A percentile compares a stretch with the other conserved stretches of the same genome.
Conservation (phyloP, 2,329 filamentous ascomycete genomes). For the Aspergillus sp. region DNA sequence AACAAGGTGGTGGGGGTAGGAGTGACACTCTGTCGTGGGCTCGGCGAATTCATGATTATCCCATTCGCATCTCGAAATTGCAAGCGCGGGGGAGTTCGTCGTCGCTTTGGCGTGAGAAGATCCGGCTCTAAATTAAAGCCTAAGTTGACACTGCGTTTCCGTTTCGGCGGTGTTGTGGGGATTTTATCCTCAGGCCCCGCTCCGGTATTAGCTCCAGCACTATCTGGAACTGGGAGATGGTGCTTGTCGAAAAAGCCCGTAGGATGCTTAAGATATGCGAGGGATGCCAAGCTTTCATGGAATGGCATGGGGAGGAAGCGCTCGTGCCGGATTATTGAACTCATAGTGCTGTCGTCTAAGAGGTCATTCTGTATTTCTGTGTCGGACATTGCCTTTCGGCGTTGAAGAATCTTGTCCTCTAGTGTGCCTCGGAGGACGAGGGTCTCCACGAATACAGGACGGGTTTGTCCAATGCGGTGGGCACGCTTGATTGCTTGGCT, state of each 20-base stretch:
- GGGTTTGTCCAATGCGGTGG: slow-evolving; percentile 79
- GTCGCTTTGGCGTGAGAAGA: slow-evolving; percentile 16
- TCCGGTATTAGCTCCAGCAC: slow-evolving; percentile 14
- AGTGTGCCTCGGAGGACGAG: slow-evolving; percentile 76
- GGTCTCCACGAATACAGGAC: slow-evolving; percentile 80
- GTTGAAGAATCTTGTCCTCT: slow-evolving; percentile 78
- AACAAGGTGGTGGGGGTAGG: background rate
- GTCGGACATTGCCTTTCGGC: slow-evolving; percentile 72
- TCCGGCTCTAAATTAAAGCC: slow-evolving; percentile 2
- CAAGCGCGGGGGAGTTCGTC: slow-evolving; percentile 7
- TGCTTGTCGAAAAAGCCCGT: slow-evolving; percentile 41
- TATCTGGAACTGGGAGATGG: slow-evolving; percentile 35
- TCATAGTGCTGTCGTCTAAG: slow-evolving; percentile 60
- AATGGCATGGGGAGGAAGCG: slow-evolving; percentile 45
- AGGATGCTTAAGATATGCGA: slow-evolving; percentile 30
- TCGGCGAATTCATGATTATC: slow-evolving; percentile 18
- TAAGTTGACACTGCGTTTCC: slow-evolving; percentile 2
- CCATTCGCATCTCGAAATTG: slow-evolving; percentile 19
- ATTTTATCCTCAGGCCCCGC: background rate
- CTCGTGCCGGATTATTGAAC: slow-evolving; percentile 59
- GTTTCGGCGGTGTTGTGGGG: slow-evolving; percentile 11
- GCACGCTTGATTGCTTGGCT: slow-evolving; percentile 90
- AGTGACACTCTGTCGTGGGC: slow-evolving; percentile 2
- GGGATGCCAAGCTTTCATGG: slow-evolving; percentile 26
- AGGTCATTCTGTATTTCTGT: slow-evolving; percentile 54